A percentile compares a stretch with the other conserved stretches of the same genome.
These are phyloP conservation scores for Pseudodiploospora longispora DNA, from an alignment of 2,329 filamentous ascomycete species.

Conservation along the genomic window DNA sequence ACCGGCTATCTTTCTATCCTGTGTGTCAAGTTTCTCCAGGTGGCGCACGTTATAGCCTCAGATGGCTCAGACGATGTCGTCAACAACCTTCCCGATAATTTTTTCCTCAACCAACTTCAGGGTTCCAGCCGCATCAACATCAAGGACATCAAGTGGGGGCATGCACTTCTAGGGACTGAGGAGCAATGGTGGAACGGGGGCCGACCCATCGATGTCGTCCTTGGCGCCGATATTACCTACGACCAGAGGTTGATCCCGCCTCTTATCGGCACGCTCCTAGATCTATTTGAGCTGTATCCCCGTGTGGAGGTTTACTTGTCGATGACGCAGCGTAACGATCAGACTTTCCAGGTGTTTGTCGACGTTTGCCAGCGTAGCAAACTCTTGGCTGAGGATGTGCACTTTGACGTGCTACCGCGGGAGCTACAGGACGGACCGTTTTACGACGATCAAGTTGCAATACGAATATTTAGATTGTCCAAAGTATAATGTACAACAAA, in stretches of 20 bases:
- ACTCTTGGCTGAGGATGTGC: slow-evolving; percentile 34
- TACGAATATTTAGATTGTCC: slow-evolving; percentile 40
- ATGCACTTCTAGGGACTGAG: slow-evolving; percentile 49
- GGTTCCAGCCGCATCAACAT: slow-evolving; percentile 35
- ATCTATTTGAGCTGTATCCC: slow-evolving; percentile 52
- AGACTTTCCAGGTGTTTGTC: slow-evolving; percentile 59
- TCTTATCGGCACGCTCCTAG: slow-evolving; percentile 55
- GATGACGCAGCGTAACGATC: slow-evolving; percentile 61
- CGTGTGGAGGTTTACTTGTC: slow-evolving; percentile 55
- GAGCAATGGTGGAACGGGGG: slow-evolving; percentile 43
- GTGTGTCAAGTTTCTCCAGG: slow-evolving; percentile 58
- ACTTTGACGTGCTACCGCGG: slow-evolving; percentile 30
- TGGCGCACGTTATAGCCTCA: slow-evolving; percentile 55
- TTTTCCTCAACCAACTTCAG: slow-evolving; percentile 60
- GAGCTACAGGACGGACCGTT: slow-evolving; percentile 53
- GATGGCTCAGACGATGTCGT: slow-evolving; percentile 70
- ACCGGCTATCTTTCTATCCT: slow-evolving; percentile 70
- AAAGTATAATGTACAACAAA: slow-evolving; percentile 6
- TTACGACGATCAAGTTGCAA: slow-evolving; percentile 51
- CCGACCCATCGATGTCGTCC: slow-evolving; percentile 49
- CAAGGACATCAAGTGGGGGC: slow-evolving; percentile 58
- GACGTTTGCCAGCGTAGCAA: slow-evolving; percentile 44
- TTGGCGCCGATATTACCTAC: slow-evolving; percentile 75
- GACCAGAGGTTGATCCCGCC: slow-evolving; percentile 55
- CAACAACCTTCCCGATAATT: slow-evolving; percentile 56